Evolutionary conservation across 345 rosid genomes (phyloP).

Genomic region (Hypericum androsaemum): DNA sequence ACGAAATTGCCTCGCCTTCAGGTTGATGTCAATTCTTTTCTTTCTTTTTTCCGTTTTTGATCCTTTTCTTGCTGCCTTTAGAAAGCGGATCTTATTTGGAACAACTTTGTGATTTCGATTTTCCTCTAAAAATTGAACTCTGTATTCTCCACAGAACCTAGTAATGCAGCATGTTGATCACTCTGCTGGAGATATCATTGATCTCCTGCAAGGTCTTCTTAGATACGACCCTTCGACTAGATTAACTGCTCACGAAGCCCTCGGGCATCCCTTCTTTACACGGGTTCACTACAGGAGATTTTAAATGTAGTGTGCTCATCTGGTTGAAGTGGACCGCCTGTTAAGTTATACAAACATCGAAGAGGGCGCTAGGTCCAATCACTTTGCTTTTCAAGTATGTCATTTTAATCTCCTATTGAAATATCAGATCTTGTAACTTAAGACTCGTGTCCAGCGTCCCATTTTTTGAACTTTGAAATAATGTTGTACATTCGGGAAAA

Average conservation of each 20-base stretch:
- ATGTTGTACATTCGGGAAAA: too few species aligned
- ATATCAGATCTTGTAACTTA: too few species aligned
- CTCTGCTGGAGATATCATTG: conserved; percentile 57
- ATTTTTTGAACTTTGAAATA: too few species aligned
- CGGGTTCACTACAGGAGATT: conserved; percentile 35
- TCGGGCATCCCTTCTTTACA: conserved; percentile 53
- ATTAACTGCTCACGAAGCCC: conserved; percentile 47
- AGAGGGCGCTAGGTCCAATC: too few species aligned
- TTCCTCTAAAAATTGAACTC: not conserved
- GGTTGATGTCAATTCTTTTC: conserved; percentile 19
- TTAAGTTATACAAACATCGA: too few species aligned
- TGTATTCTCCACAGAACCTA: conserved; percentile 33
- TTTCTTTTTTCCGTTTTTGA: not conserved
- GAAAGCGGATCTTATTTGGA: not conserved
- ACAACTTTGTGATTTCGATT: not conserved
- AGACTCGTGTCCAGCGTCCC: too few species aligned
- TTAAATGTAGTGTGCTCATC: conserved; percentile 2
- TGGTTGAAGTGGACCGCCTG: too few species aligned
- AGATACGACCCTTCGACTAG: conserved; percentile 42
- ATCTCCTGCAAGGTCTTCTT: conserved; percentile 54
- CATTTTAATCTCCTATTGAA: too few species aligned
- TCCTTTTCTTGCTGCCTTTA: not conserved
- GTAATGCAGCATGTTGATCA: conserved; percentile 70
- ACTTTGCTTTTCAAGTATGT: too few species aligned
- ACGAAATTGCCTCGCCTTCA: conserved; percentile 49